Conservation (phyloP, 257 asterid species). For the Scutellaria minor region DNA sequence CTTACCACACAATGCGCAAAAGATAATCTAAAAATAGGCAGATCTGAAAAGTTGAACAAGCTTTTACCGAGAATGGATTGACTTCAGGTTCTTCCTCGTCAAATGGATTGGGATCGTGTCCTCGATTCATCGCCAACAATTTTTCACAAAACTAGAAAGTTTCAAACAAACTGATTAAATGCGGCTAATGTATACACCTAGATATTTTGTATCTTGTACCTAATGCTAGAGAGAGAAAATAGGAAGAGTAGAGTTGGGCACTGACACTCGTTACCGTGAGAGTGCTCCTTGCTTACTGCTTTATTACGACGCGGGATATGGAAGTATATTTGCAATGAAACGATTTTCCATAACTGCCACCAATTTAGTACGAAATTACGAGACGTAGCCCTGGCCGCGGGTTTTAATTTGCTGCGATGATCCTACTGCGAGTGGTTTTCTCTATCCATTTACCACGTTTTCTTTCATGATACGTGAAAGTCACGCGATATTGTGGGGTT, state of each 20-base stretch:
- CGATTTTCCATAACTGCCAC: slow-evolving; percentile 21
- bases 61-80: slow-evolving; percentile 97
- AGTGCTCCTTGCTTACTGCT: slow-evolving; percentile 34
- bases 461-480: neutral
- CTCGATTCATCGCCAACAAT: slow-evolving; percentile 64
- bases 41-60: slow-evolving; percentile 43
- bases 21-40: slow-evolving; percentile 38
- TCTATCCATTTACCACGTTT: neutral
- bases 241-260: slow-evolving; percentile 15
- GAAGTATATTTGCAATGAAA: slow-evolving; percentile 1
- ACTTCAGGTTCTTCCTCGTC: slow-evolving; percentile 94
- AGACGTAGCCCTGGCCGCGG: slow-evolving; percentile 11
- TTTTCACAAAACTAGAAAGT: slow-evolving; percentile 30
- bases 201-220: neutral
- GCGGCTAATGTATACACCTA: slow-evolving; percentile 22
- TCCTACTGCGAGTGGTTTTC: neutral
- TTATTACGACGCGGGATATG: slow-evolving; percentile 38
- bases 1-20: slow-evolving; percentile 14
- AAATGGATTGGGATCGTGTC: slow-evolving; percentile 92
- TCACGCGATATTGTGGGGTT: neutral
- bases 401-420: slow-evolving; percentile 10
- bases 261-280: slow-evolving; percentile 6
- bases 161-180: slow-evolving; percentile 17
- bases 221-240: slow-evolving; percentile 33
- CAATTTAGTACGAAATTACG: neutral